Percentiles rank a stretch among this genome's conserved stretches.
These are phyloP conservation scores for Kwoniella sp. DNA, from an alignment of 768 basidiomycete genomes.

Conservation along the genomic window DNA sequence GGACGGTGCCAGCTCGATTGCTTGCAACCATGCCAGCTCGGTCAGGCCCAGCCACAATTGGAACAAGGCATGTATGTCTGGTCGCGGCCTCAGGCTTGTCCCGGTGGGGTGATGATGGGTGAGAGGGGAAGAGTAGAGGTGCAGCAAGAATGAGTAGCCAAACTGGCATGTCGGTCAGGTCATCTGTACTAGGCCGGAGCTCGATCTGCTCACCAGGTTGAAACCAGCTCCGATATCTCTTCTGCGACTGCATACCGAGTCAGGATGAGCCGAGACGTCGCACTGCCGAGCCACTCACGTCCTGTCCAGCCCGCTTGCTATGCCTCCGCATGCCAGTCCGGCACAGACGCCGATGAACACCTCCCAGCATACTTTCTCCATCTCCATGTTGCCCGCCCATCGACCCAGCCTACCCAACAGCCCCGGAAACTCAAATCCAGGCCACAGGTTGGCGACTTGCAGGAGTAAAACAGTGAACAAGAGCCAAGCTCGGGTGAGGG, in stretches of 20 bases:
- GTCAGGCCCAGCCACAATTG: conserved; percentile 42
- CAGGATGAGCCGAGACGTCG: not conserved
- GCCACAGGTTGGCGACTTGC: conserved; percentile 45
- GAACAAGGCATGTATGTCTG: conserved; percentile 42
- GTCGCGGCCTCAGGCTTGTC: conserved; percentile 26
- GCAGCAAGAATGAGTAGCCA: conserved; percentile 43
- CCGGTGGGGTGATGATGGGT: conserved; percentile 40
- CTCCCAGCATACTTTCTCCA: conserved; percentile 44
- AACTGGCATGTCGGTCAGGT: conserved; percentile 21
- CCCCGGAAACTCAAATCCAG: not conserved
- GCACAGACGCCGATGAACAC: conserved; percentile 43
- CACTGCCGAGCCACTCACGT: too few relatives aligned
- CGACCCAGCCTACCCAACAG: conserved; percentile 24
- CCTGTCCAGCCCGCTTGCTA: conserved; percentile 41
- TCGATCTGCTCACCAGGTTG: conserved; percentile 37
- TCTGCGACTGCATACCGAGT: conserved; percentile 18
- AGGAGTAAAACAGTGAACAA: conserved; percentile 36
- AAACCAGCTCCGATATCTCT: conserved; percentile 38
- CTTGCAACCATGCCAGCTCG: conserved; percentile 41
- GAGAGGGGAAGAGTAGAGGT: conserved; percentile 43
- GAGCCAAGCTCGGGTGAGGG: conserved; percentile 32
- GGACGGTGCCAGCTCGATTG: conserved; percentile 27
- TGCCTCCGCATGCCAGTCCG: conserved; percentile 30
- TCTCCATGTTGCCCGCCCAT: conserved; percentile 40
- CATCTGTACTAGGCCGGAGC: not conserved